Evolutionary conservation across 495 filamentous ascomycete species (phyloP), one percentile per base, ranked within the genome.

Genomic region (Aspergillus panamensis): DNA sequence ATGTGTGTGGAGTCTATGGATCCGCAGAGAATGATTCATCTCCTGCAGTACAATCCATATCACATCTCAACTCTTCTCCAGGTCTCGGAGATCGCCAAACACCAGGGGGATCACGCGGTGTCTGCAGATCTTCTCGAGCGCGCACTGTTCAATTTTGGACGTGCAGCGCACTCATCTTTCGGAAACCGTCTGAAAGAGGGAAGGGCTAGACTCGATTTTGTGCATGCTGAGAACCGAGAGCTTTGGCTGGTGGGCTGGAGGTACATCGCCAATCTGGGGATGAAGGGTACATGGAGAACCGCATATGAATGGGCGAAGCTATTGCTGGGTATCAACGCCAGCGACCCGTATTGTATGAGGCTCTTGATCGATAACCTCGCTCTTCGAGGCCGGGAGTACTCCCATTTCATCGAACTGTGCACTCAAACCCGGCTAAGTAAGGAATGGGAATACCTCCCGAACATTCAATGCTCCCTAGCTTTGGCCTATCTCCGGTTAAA

Each of bases 251-350:
- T 91, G 20, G 86, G 83, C n/a, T 94, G 87, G 80, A 84, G 92
- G 60, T 96, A 96, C 61, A 86, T 96, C 64, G 81, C 79, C 53
- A 90, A 89, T 57, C 78, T 97, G 9, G 80, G 87, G 9, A 87
- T 89, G 80, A 91, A 94, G 63, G 91, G 92, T n/a, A 96, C 92
- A 13, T 96, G 89, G 80, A 82, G 91, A 30, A 97, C 94, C 1
- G 89, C 90, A 0, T 87, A 91, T 47, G 95, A 97, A 70, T 99
- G 92, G 91, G 82, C 87, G 6, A 96, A 95, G 70, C 73, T 97
- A 8, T 70, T 96, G 8, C 75, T 96, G 1, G 82, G 85, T 57
- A 70, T 99, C 50, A 83, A 89, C 62, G 84, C 84, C n/a, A 77
- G 71, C 0, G 94, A 99, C 69, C 92, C 92, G 2, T 96, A 96